Conservation (phyloP, 805 yeast genomes). For the Kluyveromyces starmeri region DNA sequence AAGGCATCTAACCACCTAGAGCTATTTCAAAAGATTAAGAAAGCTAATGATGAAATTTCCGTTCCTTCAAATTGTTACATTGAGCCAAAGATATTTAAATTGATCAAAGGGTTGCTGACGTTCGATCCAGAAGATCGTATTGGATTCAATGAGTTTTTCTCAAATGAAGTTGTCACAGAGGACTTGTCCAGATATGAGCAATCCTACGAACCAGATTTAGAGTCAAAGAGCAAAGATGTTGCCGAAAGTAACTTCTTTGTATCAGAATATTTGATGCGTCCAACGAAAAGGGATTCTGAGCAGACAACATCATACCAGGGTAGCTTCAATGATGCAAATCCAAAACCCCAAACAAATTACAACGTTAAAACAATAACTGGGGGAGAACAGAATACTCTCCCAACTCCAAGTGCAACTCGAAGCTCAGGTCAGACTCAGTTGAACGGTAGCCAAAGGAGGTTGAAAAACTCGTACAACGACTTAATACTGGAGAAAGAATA, state of each 20-base stretch:
- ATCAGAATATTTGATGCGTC: constrained; percentile 59
- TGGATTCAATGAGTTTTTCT: constrained; percentile 82
- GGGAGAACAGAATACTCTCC: constrained; percentile 13
- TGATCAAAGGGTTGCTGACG: constrained; percentile 69
- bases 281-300: constrained; percentile 11
- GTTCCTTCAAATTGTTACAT: constrained; percentile 66
- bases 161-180: constrained; percentile 51
- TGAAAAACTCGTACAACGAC: constrained; percentile 24
- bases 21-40: constrained; percentile 75
- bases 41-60: constrained; percentile 63
- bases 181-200: constrained; percentile 36
- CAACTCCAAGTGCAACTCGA: constrained; percentile 2
- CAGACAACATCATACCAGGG: background rate
- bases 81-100: constrained; percentile 53
- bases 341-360: background rate
- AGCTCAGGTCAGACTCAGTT: background rate
- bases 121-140: constrained; percentile 83
- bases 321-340: background rate
- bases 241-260: constrained; percentile 71
- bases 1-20: constrained; percentile 91
- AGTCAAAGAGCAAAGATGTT: constrained; percentile 51
- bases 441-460: constrained; percentile 1
- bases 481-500: constrained; percentile 69
- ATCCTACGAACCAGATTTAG: constrained; percentile 42
- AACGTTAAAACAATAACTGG: constrained; percentile 7